phyloP scores from a whole-genome alignment of 2,329 filamentous ascomycete species.

The Colletotrichum incanum region DNA sequence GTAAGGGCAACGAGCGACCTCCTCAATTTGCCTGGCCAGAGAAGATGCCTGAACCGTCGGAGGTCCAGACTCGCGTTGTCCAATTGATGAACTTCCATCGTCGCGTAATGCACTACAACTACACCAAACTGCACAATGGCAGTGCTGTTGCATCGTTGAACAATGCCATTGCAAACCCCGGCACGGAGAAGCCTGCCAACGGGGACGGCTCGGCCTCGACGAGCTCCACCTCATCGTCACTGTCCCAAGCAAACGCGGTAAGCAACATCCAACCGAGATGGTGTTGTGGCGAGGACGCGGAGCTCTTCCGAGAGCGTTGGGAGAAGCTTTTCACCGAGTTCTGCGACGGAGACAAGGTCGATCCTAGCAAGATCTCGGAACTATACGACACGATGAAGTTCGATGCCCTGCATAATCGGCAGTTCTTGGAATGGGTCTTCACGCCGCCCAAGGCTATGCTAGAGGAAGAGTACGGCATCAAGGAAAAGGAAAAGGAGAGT shows the following conservation, averaged over 20 bases:
- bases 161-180: conserved; percentile 68
- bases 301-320: conserved; percentile 96
- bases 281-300: conserved; percentile 96
- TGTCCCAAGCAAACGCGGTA: conserved; percentile 74
- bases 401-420: conserved; percentile 95
- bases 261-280: conserved; percentile 88
- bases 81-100: conserved; percentile 98
- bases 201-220: conserved; percentile 56
- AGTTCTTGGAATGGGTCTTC: conserved; percentile 98
- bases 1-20: conserved; percentile 93
- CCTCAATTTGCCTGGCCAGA: conserved; percentile 98
- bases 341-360: conserved; percentile 96
- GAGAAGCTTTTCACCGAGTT: conserved; percentile 98
- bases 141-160: conserved; percentile 73
- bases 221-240: conserved; percentile 62
- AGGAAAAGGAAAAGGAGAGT: conserved; percentile 50
- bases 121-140: conserved; percentile 81
- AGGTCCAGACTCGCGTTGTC: conserved; percentile 92
- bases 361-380: conserved; percentile 98
- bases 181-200: conserved; percentile 59
- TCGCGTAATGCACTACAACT: conserved; percentile 95
- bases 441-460: conserved; percentile 86
- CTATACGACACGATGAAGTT: conserved; percentile 99
- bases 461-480: conserved; percentile 75
- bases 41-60: conserved; percentile 93